Evolutionary conservation across 768 basidiomycete genomes (phyloP).

Genomic region (Porpolomopsis calyptriformis): DNA sequence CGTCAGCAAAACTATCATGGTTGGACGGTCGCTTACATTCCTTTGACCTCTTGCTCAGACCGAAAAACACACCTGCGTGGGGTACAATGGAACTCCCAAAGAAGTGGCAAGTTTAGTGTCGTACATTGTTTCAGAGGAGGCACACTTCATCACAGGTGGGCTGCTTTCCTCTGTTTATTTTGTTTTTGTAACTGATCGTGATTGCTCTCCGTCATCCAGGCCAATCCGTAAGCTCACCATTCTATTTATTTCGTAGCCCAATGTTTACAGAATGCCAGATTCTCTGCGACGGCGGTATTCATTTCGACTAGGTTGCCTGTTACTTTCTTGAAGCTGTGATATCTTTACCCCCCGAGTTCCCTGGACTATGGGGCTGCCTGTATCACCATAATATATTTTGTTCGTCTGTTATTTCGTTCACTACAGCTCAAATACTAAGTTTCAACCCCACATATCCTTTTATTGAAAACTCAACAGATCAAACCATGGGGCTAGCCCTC

Average conservation of each 20-base stretch:
- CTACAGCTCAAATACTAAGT: too few relatives aligned
- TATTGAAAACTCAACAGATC: too few relatives aligned
- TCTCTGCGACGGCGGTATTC: background rate
- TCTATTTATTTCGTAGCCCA: background rate
- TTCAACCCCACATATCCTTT: too few relatives aligned
- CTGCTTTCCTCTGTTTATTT: too few relatives aligned
- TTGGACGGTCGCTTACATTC: background rate
- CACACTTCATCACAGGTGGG: constrained; percentile 25
- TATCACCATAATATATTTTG: too few relatives aligned
- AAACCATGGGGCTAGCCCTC: too few relatives aligned
- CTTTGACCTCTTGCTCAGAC: background rate
- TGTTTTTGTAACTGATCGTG: background rate
- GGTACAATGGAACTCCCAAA: constrained; percentile 12
- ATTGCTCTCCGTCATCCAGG: background rate
- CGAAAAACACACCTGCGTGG: constrained; percentile 4
- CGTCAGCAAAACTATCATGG: background rate
- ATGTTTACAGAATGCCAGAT: background rate
- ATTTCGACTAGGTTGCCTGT: background rate
- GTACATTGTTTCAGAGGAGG: constrained; percentile 21
- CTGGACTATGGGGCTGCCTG: too few relatives aligned
- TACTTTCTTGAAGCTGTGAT: too few relatives aligned
- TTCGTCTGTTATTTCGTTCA: too few relatives aligned
- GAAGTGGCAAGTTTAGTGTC: constrained; percentile 21
- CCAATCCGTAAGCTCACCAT: background rate
- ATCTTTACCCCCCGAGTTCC: too few relatives aligned